Evolutionary conservation across 768 basidiomycete genomes (phyloP), one percentile per base, ranked within the genome.

Genomic region (Coprinopsis strossmayeri): DNA sequence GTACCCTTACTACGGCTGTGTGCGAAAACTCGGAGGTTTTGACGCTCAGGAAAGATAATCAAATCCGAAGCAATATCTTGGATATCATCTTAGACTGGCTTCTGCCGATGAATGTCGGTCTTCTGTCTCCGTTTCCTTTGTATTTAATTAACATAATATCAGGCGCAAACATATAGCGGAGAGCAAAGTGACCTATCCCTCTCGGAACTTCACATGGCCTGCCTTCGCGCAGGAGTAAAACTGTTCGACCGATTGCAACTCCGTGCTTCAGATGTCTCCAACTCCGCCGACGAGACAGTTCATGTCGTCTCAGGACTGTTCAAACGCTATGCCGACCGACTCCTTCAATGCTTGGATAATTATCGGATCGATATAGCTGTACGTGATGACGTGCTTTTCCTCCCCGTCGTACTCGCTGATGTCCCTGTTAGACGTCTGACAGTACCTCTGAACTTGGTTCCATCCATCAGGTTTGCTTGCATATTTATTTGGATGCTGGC

Each of bases 41-140:
- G 18, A 73, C 74, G 20, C 61, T 86, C 54, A 82, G 82, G 13
- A 87, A 83, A 61, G 86, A 88, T 56, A 79, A 72, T 52, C 64
- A 67, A 46, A 71, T 79, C 12, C 79, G 89, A 11, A 85, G 89
- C 60, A 71, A 73, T 30, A 77, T 91, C 32, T 70, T 91, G 21
- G 88, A 93, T 51, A 74, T 78, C 26, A 68, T 94, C n/a, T 70
- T 84, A 60, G 81, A 85, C 37, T 95, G 91, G 91, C 79, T 88
- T 34, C 72, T 76, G 45, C 69, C 75, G 5, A 49, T 68, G 13
- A 55, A 59, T 50, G 87, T 87, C 45, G 47, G 80, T 64, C 21
- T 18, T 26, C 24, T n/a, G n/a, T n/a, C n/a, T n/a, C n/a, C n/a
- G n/a, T n/a, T n/a, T n/a, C n/a, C n/a, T n/a, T n/a, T n/a, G n/a